These are phyloP conservation scores for Daldinia decipiens DNA, from an alignment of 495 filamentous ascomycete genomes.

Conservation along the genomic window DNA sequence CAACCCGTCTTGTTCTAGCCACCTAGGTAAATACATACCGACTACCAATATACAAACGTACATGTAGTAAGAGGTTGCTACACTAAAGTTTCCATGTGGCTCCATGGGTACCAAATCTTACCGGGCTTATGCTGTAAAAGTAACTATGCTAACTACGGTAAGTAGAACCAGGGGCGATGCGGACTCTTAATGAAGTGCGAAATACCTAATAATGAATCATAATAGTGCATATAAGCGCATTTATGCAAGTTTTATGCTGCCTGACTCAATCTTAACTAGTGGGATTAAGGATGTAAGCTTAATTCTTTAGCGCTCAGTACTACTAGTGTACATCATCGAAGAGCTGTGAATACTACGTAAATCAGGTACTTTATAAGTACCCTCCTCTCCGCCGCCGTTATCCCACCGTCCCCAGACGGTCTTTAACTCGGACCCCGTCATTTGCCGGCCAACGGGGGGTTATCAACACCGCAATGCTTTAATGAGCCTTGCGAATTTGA, in stretches of 20 bases:
- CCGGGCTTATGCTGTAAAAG: constrained; percentile 9
- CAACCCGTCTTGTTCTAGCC: neutral
- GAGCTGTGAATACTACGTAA: neutral
- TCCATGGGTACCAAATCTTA: constrained; percentile 29
- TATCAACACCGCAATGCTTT: constrained; percentile 22
- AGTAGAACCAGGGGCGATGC: neutral
- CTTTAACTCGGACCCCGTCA: constrained; percentile 26
- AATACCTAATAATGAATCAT: neutral
- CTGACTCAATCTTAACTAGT: constrained; percentile 19
- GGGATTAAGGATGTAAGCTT: constrained; percentile 1
- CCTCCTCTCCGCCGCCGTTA: neutral
- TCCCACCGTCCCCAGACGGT: constrained; percentile 30
- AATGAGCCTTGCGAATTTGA: too few species aligned
- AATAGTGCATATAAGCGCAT: neutral
- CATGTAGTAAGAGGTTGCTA: neutral
- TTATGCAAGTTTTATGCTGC: constrained; percentile 16
- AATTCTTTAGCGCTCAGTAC: neutral
- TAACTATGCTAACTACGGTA: neutral
- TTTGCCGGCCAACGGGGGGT: constrained; percentile 24
- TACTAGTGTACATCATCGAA: neutral
- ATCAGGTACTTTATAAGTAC: constrained; percentile 11
- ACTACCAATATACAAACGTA: too few species aligned
- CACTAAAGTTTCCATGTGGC: constrained; percentile 39
- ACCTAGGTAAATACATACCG: neutral
- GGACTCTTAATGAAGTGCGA: neutral